These are phyloP conservation scores for Solanum pimpinellifolium DNA, from an alignment of 257 asterid genomes.

Conservation along the genomic window DNA sequence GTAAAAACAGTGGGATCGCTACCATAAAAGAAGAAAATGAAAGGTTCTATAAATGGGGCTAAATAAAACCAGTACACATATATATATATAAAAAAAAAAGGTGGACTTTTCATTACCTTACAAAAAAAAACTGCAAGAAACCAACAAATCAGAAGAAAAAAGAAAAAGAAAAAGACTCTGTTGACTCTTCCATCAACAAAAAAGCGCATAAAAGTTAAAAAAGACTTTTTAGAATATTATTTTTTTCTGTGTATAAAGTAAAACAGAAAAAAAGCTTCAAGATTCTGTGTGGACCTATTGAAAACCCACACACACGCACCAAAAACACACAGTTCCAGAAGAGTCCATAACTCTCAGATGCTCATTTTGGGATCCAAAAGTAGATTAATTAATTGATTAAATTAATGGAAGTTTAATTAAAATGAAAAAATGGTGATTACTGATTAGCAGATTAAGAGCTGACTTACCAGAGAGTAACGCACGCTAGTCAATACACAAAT, in stretches of 20 bases:
- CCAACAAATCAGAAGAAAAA: neutral
- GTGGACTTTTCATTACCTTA: constrained; percentile 36
- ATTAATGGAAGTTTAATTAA: neutral
- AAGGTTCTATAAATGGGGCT: constrained; percentile 5
- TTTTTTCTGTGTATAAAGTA: neutral
- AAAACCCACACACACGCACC: neutral
- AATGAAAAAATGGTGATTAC: neutral
- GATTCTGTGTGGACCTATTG: constrained; percentile 4
- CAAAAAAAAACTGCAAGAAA: constrained; percentile 8
- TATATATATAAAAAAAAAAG: neutral
- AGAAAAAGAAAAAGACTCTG: neutral
- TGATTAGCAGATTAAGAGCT: constrained; percentile 24
- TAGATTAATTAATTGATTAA: neutral
- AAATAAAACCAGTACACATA: neutral
- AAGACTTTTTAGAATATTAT: neutral
- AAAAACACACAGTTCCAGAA: neutral
- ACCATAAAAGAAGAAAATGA: constrained; percentile 25
- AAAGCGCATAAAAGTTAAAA: constrained; percentile 1
- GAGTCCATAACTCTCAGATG: neutral
- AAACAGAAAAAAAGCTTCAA: neutral
- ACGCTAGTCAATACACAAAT: neutral
- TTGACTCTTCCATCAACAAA: neutral
- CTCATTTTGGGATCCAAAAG: constrained; percentile 15
- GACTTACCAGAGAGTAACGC: constrained; percentile 43
- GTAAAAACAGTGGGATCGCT: neutral